phyloP scores from a whole-genome alignment of 164 flowering plant genomes.

The Vitis amurensis region DNA sequence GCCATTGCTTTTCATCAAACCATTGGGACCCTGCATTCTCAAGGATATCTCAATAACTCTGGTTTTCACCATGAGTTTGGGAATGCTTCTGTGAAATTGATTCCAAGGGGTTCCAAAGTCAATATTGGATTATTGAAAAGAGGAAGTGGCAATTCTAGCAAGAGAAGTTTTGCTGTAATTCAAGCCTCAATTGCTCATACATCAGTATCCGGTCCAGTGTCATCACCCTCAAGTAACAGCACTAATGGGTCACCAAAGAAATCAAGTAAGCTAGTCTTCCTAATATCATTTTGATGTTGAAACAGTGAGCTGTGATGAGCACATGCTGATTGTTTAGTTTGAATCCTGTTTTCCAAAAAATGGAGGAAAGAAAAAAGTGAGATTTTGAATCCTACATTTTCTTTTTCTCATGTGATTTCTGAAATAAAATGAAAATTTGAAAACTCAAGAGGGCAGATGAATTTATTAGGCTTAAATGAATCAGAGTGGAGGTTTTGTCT shows the following conservation, averaged over 20 bases:
- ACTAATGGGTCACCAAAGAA: slow-evolving; percentile 53
- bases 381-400: too few relatives aligned
- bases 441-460: too few relatives aligned
- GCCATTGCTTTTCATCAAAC: slow-evolving; percentile 51
- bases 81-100: slow-evolving; percentile 31
- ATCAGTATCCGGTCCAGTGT: slow-evolving; percentile 53
- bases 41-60: slow-evolving; percentile 27
- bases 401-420: too few relatives aligned
- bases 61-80: slow-evolving; percentile 25
- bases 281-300: not conserved
- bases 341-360: too few relatives aligned
- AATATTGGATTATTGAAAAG: slow-evolving; percentile 26
- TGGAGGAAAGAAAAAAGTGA: too few relatives aligned
- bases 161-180: slow-evolving; percentile 33
- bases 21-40: slow-evolving; percentile 39
- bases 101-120: slow-evolving; percentile 30
- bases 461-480: too few relatives aligned
- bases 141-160: slow-evolving; percentile 20
- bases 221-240: slow-evolving; percentile 42
- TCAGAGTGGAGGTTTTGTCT: too few relatives aligned
- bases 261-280: slow-evolving; percentile 51
- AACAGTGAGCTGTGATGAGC: not conserved
- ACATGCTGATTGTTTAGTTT: not conserved
- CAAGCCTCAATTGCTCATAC: slow-evolving; percentile 59
- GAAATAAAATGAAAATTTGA: too few relatives aligned